phyloP scores from a whole-genome alignment of 2,329 filamentous ascomycete species.

The Tothia fuscella region DNA sequence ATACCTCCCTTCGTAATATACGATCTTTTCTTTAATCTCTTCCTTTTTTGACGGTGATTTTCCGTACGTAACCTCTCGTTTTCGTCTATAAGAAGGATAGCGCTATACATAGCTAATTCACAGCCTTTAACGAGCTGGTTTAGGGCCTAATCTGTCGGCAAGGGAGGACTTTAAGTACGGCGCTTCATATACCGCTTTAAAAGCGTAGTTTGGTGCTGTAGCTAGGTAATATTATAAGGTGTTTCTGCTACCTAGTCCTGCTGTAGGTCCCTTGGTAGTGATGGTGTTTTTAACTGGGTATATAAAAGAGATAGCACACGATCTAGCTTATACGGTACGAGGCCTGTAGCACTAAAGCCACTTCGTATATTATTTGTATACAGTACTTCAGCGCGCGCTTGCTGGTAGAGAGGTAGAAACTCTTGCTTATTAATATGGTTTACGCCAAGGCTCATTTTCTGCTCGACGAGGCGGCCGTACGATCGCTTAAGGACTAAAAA shows the following conservation, averaged over 20 bases:
- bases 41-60: background rate
- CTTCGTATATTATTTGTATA: background rate
- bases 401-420: slow-evolving; percentile 2
- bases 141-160: background rate
- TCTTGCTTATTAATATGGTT: slow-evolving; percentile 5
- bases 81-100: background rate
- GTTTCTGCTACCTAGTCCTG: background rate
- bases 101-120: background rate
- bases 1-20: background rate
- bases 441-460: slow-evolving; percentile 5
- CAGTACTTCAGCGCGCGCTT: background rate
- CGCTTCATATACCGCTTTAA: background rate
- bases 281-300: background rate
- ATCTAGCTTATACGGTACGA: too few species aligned
- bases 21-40: too few species aligned
- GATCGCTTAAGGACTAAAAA: background rate
- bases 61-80: background rate
- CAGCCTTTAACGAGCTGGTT: background rate
- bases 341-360: background rate
- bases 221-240: background rate
- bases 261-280: background rate
- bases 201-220: background rate
- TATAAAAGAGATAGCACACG: background rate
- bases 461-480: slow-evolving; percentile 2
- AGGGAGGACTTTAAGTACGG: too few species aligned